A percentile compares a stretch with the other conserved stretches of the same genome.
Evolutionary conservation across 768 basidiomycete genomes (phyloP).

Genomic region (Leucogyrophana mollusca): DNA sequence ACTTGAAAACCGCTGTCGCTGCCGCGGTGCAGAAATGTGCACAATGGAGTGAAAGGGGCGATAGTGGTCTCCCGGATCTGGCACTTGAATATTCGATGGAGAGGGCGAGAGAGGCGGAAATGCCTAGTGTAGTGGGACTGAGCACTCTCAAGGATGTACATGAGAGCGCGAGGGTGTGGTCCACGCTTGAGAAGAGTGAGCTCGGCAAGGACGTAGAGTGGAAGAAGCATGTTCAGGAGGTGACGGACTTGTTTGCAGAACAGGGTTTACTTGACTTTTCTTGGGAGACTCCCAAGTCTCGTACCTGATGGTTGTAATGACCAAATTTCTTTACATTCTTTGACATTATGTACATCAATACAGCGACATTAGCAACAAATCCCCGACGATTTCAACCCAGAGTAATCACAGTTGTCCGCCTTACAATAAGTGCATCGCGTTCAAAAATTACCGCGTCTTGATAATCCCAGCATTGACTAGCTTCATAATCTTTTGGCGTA

Average conservation of each 20-base stretch:
- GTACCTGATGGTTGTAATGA: slow-evolving; percentile 1
- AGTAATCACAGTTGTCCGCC: too few relatives aligned
- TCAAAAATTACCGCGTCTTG: slow-evolving; percentile 61
- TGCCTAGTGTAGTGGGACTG: slow-evolving; percentile 73
- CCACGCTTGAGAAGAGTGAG: slow-evolving; percentile 46
- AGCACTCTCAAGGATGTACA: slow-evolving; percentile 75
- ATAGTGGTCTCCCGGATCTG: slow-evolving; percentile 47
- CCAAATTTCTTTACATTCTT: background rate
- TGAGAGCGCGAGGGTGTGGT: slow-evolving; percentile 67
- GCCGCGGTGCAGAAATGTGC: slow-evolving; percentile 32
- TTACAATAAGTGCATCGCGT: too few relatives aligned
- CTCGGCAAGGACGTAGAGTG: slow-evolving; percentile 33
- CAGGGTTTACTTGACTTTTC: slow-evolving; percentile 63
- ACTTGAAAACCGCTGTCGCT: slow-evolving; percentile 41
- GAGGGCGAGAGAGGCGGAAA: slow-evolving; percentile 38
- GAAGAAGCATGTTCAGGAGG: slow-evolving; percentile 40
- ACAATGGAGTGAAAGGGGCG: slow-evolving; percentile 38
- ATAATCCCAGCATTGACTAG: slow-evolving; percentile 93
- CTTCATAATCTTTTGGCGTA: slow-evolving; percentile 83
- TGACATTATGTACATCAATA: background rate
- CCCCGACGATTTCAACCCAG: background rate
- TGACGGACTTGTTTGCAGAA: slow-evolving; percentile 42
- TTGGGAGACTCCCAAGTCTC: slow-evolving; percentile 60
- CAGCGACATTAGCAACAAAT: background rate
- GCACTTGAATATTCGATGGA: slow-evolving; percentile 74